Evolutionary conservation across 1,139 yeast species (phyloP).

Genomic region (Eremothecium sinecaudum): DNA sequence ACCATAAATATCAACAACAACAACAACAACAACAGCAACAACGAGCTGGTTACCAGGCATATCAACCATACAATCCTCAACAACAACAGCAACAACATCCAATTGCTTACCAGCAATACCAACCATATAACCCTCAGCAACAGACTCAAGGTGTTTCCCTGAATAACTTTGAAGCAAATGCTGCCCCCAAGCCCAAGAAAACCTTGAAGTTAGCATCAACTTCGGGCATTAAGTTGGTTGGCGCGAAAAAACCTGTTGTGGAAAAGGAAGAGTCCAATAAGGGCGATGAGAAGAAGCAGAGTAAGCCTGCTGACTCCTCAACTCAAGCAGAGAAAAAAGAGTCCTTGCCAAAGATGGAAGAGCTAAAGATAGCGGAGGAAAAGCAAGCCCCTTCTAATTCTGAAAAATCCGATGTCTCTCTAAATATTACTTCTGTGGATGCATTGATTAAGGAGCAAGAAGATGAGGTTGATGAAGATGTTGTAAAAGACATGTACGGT

Average conservation of each 20-base stretch:
- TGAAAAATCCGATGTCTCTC: slow-evolving; percentile 7
- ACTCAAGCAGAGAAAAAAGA: slow-evolving; percentile 12
- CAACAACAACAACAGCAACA: slow-evolving; percentile 28
- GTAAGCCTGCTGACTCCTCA: slow-evolving; percentile 22
- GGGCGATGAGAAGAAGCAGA: slow-evolving; percentile 26
- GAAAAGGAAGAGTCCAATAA: slow-evolving; percentile 28
- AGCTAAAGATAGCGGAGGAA: slow-evolving; percentile 15
- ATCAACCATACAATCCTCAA: slow-evolving; percentile 27
- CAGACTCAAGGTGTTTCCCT: slow-evolving; percentile 63
- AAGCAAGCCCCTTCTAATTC: slow-evolving; percentile 16
- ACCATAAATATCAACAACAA: slow-evolving; percentile 19
- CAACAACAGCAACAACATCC: slow-evolving; percentile 17
- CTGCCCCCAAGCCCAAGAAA: slow-evolving; percentile 44
- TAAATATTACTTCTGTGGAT: slow-evolving; percentile 18
- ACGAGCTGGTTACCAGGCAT: slow-evolving; percentile 29
- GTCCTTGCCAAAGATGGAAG: slow-evolving; percentile 12
- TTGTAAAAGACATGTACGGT: slow-evolving; percentile 87
- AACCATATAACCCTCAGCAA: slow-evolving; percentile 16
- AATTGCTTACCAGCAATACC: slow-evolving; percentile 11
- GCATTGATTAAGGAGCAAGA: slow-evolving; percentile 65
- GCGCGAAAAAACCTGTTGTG: slow-evolving; percentile 39
- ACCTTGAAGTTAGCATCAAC: slow-evolving; percentile 59
- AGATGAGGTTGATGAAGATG: slow-evolving; percentile 77
- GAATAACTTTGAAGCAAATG: slow-evolving; percentile 74
- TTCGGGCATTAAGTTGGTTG: slow-evolving; percentile 60